Evolutionary conservation across 1,284 basidiomycete genomes (phyloP).

Genomic region (Moesziomyces sp.): DNA sequence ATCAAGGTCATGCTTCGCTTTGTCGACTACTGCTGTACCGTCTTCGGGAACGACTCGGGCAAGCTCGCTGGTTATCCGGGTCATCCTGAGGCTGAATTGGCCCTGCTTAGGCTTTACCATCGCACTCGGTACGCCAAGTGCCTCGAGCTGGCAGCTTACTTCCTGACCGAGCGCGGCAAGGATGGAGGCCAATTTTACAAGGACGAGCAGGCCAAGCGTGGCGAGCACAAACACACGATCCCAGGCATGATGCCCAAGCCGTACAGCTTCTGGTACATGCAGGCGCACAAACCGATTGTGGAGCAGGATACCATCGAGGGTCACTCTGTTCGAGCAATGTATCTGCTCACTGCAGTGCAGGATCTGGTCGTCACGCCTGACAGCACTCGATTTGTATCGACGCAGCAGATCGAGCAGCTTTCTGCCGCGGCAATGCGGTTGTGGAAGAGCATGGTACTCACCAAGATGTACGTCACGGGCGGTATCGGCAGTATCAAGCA

Average conservation of each 20-base stretch:
- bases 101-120: conserved; percentile 20
- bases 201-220: conserved; percentile 24
- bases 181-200: conserved; percentile 26
- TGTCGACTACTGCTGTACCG: conserved; percentile 30
- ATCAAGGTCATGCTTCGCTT: conserved; percentile 36
- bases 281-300: conserved; percentile 30
- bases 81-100: conserved; percentile 32
- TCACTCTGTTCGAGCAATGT: conserved; percentile 33
- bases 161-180: conserved; percentile 28
- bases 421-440: conserved; percentile 8
- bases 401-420: conserved; percentile 8
- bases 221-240: conserved; percentile 16
- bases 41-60: conserved; percentile 15
- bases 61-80: conserved; percentile 31
- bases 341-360: conserved; percentile 33
- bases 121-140: conserved; percentile 13
- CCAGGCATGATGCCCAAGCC: conserved; percentile 32
- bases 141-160: conserved; percentile 24
- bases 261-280: conserved; percentile 40
- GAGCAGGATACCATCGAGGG: conserved; percentile 36
- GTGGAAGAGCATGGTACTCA: conserved; percentile 24
- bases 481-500: conserved; percentile 31
- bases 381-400: not conserved
- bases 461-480: conserved; percentile 38
- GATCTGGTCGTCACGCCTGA: conserved; percentile 16